Evolutionary conservation across 495 filamentous ascomycete genomes (phyloP).

Genomic region (Corynascus novoguineensis): DNA sequence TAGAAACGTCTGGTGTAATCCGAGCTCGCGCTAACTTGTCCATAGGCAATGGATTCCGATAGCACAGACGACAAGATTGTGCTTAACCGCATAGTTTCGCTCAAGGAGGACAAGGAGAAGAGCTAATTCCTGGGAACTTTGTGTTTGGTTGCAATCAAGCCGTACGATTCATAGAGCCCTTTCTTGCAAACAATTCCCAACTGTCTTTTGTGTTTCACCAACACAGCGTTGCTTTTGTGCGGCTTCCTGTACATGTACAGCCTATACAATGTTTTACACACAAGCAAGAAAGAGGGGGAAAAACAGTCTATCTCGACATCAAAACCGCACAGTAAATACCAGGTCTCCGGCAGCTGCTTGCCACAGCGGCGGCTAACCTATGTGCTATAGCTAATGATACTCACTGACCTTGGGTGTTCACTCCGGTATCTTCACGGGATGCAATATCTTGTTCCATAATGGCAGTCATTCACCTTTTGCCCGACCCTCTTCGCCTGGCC

Average conservation of each 20-base stretch:
- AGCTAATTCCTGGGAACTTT: slow-evolving; percentile 26
- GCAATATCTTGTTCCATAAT: too few species aligned
- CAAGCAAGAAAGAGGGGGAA: too few species aligned
- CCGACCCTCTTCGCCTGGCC: too few species aligned
- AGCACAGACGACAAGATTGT: slow-evolving; percentile 70
- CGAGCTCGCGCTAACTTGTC: slow-evolving; percentile 16
- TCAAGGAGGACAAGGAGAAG: slow-evolving; percentile 86
- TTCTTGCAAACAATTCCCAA: too few species aligned
- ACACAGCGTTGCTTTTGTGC: too few species aligned
- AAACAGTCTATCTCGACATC: too few species aligned
- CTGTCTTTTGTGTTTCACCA: too few species aligned
- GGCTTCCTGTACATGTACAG: too few species aligned
- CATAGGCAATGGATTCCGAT: slow-evolving; percentile 65
- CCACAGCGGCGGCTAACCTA: not conserved
- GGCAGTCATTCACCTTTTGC: too few species aligned
- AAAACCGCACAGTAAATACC: not conserved
- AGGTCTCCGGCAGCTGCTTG: not conserved
- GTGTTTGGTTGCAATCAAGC: not conserved
- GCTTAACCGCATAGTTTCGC: slow-evolving; percentile 83
- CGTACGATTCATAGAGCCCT: not conserved
- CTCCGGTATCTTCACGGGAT: too few species aligned
- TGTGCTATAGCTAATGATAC: not conserved
- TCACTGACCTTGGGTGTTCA: too few species aligned
- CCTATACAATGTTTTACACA: too few species aligned
- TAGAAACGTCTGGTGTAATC: not conserved